A percentile compares a stretch with the other conserved stretches of the same genome.
Evolutionary conservation across 257 asterid species (phyloP).

Genomic region (Vinca minor): DNA sequence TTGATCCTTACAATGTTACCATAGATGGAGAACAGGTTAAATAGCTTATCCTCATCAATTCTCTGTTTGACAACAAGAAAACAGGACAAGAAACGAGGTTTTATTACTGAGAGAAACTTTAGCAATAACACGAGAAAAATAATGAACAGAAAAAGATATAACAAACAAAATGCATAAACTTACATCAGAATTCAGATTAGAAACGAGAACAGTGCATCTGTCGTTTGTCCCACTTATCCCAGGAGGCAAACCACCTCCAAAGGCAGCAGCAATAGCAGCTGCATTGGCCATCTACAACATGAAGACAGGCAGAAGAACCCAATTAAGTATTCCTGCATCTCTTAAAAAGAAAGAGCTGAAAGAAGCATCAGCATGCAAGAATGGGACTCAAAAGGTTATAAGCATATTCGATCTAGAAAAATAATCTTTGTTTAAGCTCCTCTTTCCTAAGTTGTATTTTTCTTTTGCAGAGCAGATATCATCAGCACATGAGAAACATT

Average conservation of each 20-base stretch:
- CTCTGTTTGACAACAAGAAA: conserved; percentile 40
- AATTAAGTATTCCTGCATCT: neutral
- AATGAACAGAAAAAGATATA: neutral
- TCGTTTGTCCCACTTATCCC: conserved; percentile 91
- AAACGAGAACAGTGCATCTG: conserved; percentile 86
- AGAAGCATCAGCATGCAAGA: neutral
- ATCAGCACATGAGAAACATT: neutral
- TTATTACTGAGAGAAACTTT: neutral
- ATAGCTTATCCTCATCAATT: conserved; percentile 87
- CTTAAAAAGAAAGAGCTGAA: too few species aligned
- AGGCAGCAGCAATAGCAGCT: conserved; percentile 93
- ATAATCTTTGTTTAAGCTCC: neutral
- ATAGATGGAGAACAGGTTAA: conserved; percentile 82
- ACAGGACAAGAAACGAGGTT: conserved; percentile 10
- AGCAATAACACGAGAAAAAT: neutral
- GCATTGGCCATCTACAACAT: conserved; percentile 70
- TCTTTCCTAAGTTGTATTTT: neutral
- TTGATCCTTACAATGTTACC: conserved; percentile 89
- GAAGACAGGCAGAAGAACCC: neutral
- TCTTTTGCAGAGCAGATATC: neutral
- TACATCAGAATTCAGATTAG: conserved; percentile 83
- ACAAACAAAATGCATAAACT: conserved; percentile 19
- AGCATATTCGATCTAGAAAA: neutral
- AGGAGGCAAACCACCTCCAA: conserved; percentile 93
- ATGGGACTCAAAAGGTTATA: neutral